Conservation (phyloP, 129 eudicot species). For the Chrysanthemum makinoi region DNA sequence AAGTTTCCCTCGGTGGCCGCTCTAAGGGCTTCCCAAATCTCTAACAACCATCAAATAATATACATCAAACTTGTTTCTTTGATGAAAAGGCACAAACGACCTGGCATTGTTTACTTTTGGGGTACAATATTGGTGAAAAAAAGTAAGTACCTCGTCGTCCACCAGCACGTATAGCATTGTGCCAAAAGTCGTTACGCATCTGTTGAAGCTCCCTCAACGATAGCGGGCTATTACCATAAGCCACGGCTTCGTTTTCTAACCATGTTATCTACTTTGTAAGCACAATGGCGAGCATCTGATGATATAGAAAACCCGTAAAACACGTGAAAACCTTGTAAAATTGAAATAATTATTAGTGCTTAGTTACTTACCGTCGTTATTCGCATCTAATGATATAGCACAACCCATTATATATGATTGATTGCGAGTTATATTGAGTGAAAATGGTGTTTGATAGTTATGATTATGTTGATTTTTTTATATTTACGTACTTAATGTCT, state of each 20-base stretch:
- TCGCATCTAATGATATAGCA: neutral
- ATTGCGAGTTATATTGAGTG: neutral
- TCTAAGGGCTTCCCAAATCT: slow-evolving; percentile 24
- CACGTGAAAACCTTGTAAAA: no score
- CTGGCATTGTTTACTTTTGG: no score
- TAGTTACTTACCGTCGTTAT: neutral
- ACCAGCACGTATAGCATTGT: neutral
- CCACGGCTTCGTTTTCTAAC: slow-evolving; percentile 22
- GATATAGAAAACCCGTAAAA: no score
- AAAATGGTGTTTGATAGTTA: no score
- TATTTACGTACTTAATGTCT: no score
- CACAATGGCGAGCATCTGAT: neutral
- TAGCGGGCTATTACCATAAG: slow-evolving; percentile 13
- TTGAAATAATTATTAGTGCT: no score
- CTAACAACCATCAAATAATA: slow-evolving; percentile 9
- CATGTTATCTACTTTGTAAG: neutral
- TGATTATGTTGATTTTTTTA: no score
- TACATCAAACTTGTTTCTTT: no score
- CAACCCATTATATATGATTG: neutral
- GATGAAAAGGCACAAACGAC: no score
- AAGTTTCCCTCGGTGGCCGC: slow-evolving; percentile 15
- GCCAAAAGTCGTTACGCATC: slow-evolving; percentile 17
- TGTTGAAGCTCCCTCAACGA: slow-evolving; percentile 3
- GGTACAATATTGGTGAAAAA: neutral
- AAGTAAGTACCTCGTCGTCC: slow-evolving; percentile 11